Conservation (phyloP, 2,329 filamentous ascomycete genomes). For the Tothia fuscella region DNA sequence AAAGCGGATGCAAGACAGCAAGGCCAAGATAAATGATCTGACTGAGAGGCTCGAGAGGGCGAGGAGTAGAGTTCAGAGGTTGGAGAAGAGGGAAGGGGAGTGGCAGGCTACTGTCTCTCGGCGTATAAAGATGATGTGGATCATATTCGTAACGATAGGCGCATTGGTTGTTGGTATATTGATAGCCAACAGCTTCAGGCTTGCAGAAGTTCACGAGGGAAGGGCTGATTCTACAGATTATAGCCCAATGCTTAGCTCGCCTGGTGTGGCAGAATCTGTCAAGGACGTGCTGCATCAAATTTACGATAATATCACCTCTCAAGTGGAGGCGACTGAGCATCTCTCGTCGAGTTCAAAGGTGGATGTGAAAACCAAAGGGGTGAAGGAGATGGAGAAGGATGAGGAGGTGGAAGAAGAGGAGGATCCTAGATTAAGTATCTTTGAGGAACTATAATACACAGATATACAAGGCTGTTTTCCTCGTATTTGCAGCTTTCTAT, state of each 20-base stretch:
- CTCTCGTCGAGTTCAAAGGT: too few species aligned
- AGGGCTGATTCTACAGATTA: background rate
- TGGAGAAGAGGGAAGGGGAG: conserved; percentile 54
- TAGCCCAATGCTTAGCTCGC: background rate
- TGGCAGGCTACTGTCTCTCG: conserved; percentile 47
- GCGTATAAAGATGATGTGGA: conserved; percentile 52
- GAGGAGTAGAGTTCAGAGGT: conserved; percentile 50
- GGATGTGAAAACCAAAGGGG: background rate
- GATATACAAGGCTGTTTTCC: background rate
- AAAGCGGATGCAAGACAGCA: conserved; percentile 47
- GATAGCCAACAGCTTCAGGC: background rate
- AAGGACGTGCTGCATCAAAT: background rate
- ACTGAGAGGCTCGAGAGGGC: conserved; percentile 54
- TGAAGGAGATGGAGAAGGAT: too few species aligned
- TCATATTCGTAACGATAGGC: conserved; percentile 28
- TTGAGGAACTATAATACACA: conserved; percentile 8
- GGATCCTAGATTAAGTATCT: conserved; percentile 3
- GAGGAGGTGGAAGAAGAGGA: too few species aligned
- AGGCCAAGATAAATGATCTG: conserved; percentile 46
- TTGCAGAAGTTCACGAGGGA: background rate
- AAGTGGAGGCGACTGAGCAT: too few species aligned
- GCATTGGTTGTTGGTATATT: conserved; percentile 5
- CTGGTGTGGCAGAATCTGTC: background rate
- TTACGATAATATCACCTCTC: background rate
- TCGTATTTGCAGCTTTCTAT: too few species aligned